Base-by-base conservation (phyloP, 2,329 filamentous ascomycete species). In the Magnaporthales sp. region DNA sequence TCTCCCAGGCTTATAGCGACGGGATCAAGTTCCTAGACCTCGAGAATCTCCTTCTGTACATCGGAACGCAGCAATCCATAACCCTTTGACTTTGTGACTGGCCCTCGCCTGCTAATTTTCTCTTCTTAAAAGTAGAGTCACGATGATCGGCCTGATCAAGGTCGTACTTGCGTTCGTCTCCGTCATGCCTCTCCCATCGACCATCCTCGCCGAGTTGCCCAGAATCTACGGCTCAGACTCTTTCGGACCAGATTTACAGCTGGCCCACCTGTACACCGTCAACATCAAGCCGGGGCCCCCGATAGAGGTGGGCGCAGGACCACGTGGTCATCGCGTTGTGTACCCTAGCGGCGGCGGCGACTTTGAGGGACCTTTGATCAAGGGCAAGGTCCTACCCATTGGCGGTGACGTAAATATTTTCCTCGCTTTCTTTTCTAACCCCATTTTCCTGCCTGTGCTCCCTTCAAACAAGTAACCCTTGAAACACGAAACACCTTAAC, bases 181-280 rank as follows among this genome's bases (percentile, higher is more conserved):
- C 38, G 4, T n/a, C 4, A 2, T 46, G 38, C n/a, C 38, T 6
- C 15, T 46, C 15, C 2, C 9, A 13, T n/a, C 38, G 38, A 46
- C 15, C 38, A 6, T 19, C 38, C 15, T 46, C 38, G 38, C 38
- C 38, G 4, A 13, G 5, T 2, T 46, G 38, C 38, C 38, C 15
- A n/a, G 15, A n/a, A n/a, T 58, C 13, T 26, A 22, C 24, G 54
- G 24, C 5, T 11, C 7, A 26, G 54, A 24, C n/a, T 3, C 11
- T 8, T 6, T 15, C 11, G 22, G 54, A 15, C 54, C 54, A n/a
- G 54, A 58, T 9, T 4, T 58, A 8, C 54, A 64, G 38, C 64
- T 65, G 51, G 51, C 46, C 4, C 56, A 58, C 64, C 51, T 65
- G 1, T 65, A 60, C 64, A 65, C 51, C 7, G 51, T 65, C 64